A percentile compares a stretch with the other conserved stretches of the same genome.
These are phyloP conservation scores for Auricularia auricula-judae DNA, from an alignment of 768 basidiomycete genomes.

Conservation along the genomic window DNA sequence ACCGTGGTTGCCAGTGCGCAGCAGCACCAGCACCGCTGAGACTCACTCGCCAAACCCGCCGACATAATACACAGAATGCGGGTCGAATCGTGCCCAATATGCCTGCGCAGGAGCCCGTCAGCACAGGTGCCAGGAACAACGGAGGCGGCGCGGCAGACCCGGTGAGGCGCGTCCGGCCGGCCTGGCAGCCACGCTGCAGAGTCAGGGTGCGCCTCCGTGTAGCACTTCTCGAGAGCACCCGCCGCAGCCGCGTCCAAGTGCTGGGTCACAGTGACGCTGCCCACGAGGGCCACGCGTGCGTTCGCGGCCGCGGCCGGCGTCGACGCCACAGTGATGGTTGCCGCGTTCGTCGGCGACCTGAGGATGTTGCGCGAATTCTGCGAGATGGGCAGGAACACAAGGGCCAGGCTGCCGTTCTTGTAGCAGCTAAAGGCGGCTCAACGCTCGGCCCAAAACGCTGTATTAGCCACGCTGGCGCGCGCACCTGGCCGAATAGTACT, in stretches of 20 bases:
- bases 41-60: conserved; percentile 42
- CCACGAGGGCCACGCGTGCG: conserved; percentile 39
- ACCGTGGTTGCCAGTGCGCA: not conserved
- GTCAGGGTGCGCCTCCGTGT: conserved; percentile 30
- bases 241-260: conserved; percentile 22
- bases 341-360: conserved; percentile 25
- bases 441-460: not conserved
- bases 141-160: not conserved
- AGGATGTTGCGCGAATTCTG: conserved; percentile 41
- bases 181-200: conserved; percentile 42
- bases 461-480: not conserved
- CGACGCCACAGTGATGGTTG: conserved; percentile 34
- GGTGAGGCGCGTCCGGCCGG: conserved; percentile 20
- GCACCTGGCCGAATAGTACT: conserved; percentile 37
- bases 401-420: conserved; percentile 39
- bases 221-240: conserved; percentile 12
- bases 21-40: not conserved
- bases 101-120: conserved; percentile 19
- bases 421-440: conserved; percentile 29
- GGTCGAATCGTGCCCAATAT: conserved; percentile 47
- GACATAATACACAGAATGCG: conserved; percentile 39
- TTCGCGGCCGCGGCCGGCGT: conserved; percentile 30
- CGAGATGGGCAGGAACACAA: conserved; percentile 45
- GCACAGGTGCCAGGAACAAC: not conserved
- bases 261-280: conserved; percentile 35